Conservation (phyloP, 331 rosid species). For the Dryas integrifolia region DNA sequence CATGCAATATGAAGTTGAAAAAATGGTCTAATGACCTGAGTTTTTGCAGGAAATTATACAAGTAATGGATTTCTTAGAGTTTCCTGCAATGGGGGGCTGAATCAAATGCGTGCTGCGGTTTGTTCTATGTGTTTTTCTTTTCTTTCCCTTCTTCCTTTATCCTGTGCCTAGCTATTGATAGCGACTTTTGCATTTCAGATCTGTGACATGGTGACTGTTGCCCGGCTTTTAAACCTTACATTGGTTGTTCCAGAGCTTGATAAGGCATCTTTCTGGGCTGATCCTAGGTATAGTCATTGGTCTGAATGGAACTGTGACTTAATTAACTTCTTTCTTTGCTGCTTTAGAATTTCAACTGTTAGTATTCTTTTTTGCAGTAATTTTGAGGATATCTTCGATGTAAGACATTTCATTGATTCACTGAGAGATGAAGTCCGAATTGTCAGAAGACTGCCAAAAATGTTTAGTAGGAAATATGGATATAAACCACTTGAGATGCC, state of each 20-base stretch:
- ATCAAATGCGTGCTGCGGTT: slow-evolving; percentile 99
- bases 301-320: slow-evolving; percentile 16
- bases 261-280: slow-evolving; percentile 85
- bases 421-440: slow-evolving; percentile 90
- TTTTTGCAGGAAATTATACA: slow-evolving; percentile 82
- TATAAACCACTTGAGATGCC: slow-evolving; percentile 62
- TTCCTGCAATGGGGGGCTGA: slow-evolving; percentile 98
- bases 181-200: slow-evolving; percentile 54
- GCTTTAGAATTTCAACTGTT: slow-evolving; percentile 31
- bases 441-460: slow-evolving; percentile 84
- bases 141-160: slow-evolving; percentile 8
- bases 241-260: slow-evolving; percentile 98
- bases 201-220: slow-evolving; percentile 97
- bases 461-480: slow-evolving; percentile 58
- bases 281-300: slow-evolving; percentile 64
- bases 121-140: slow-evolving; percentile 33
- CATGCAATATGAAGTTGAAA: neutral
- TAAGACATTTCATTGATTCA: slow-evolving; percentile 80
- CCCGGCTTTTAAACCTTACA: slow-evolving; percentile 88
- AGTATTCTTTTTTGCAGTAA: slow-evolving; percentile 57
- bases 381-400: slow-evolving; percentile 88
- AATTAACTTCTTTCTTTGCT: slow-evolving; percentile 12
- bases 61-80: slow-evolving; percentile 97
- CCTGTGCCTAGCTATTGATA: slow-evolving; percentile 30
- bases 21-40: slow-evolving; percentile 23